Evolutionary conservation across 2,329 filamentous ascomycete species (phyloP), one percentile per base, ranked within the genome.

Genomic region (Fusarium sp.): DNA sequence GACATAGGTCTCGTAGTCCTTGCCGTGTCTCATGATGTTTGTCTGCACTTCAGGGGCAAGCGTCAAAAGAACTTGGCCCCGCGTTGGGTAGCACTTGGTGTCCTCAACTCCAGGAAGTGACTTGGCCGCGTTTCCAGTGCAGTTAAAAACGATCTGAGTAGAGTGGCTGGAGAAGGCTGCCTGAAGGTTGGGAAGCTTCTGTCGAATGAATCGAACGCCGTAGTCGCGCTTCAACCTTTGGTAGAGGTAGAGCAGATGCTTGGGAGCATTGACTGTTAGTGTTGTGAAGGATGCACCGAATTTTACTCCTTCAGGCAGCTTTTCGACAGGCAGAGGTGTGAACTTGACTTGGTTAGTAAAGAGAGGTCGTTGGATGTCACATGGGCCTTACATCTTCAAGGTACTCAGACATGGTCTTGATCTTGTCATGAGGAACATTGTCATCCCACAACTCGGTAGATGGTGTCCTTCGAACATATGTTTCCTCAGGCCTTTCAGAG

Each of bases 361-460:
- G 6, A 10, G 11, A 45, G 17, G 35, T 6, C 12, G 15, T 10
- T 15, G 20, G 12, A 14, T 3, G 11, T 20, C 1, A 12, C 7
- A 20, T 17, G 14, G 2, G 30, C 38, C 81, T 65, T 72, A 84
- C 83, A 68, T 85, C 81, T 60, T 84, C 79, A 1, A 86, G 78
- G 68, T 86, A 86, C 25, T 80, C 79, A 0, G 82, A 79, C 75
- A 86, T 84, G 9, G 78, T 76, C 56, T 82, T 78, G 68, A 86
- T 84, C 77, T 86, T 86, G 11, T 83, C 81, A 6, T 76, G 71
- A 0, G 83, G 79, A 4, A 83, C 80, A 4, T 81, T 71, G 45
- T 82, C 80, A 58, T 85, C 83, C 84, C 84, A 86, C 25, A 83
- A 79, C 72, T 86, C 84, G 0, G 79, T 81, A 0, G 84, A 84